Evolutionary conservation across 2,329 filamentous ascomycete genomes (phyloP).

Genomic region (Ophiostoma quercus): DNA sequence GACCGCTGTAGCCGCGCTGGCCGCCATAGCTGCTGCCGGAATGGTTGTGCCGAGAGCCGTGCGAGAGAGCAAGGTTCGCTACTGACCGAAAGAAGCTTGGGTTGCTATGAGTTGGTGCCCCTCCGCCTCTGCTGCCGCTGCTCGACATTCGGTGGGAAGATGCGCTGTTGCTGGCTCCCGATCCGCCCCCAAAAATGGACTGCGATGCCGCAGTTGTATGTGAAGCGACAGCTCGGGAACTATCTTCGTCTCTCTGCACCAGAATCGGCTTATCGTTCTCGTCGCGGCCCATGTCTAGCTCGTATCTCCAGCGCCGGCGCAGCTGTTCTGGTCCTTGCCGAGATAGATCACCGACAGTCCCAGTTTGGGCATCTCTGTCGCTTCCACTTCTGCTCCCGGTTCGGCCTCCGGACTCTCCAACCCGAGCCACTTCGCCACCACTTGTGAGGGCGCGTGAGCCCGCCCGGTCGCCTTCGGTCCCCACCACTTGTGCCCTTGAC

Average conservation of each 20-base stretch:
- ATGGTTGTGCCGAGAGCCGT: conserved; percentile 37
- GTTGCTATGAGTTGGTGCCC: conserved; percentile 19
- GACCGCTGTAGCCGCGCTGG: conserved; percentile 29
- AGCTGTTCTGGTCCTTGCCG: conserved; percentile 33
- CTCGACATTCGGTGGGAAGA: conserved; percentile 40
- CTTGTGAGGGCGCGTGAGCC: conserved; percentile 14
- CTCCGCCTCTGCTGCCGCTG: conserved; percentile 33
- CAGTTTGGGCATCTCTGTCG: conserved; percentile 49
- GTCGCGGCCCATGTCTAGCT: conserved; percentile 69
- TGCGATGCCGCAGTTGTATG: conserved; percentile 30
- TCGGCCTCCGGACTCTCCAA: conserved; percentile 43
- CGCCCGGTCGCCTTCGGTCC: background rate
- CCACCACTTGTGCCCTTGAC: conserved; percentile 45
- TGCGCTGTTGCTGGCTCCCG: conserved; percentile 38
- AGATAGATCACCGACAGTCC: background rate
- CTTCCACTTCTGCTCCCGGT: conserved; percentile 29
- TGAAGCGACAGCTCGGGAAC: conserved; percentile 19
- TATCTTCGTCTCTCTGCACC: conserved; percentile 67
- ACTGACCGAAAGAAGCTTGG: conserved; percentile 78
- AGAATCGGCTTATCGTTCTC: conserved; percentile 80
- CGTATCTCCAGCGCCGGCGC: conserved; percentile 68
- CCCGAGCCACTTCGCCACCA: conserved; percentile 47
- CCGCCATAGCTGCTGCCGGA: conserved; percentile 38
- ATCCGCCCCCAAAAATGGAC: conserved; percentile 55
- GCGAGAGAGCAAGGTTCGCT: conserved; percentile 62